Evolutionary conservation across 345 rosid genomes (phyloP).

Genomic region (Arabidopsis arenosa): DNA sequence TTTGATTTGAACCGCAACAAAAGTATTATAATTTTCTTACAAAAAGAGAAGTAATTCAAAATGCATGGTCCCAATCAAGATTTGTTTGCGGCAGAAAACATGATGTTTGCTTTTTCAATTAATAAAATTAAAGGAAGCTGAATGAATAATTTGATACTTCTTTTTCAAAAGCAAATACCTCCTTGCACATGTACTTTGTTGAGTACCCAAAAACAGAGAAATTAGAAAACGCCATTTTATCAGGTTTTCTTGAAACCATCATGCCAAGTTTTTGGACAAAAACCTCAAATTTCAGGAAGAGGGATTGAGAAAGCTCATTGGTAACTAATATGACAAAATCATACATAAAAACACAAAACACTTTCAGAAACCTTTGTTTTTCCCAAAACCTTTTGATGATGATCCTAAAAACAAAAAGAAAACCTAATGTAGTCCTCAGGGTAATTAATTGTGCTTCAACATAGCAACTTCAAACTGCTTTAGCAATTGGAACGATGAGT

Average conservation of each 20-base stretch:
- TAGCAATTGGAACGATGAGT: constrained; percentile 50
- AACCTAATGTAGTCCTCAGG: constrained; percentile 37
- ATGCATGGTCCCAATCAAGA: neutral
- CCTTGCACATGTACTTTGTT: constrained; percentile 8
- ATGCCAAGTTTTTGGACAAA: neutral
- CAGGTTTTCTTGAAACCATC: neutral
- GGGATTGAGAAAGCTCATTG: constrained; percentile 13
- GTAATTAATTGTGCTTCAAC: constrained; percentile 37
- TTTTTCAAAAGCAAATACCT: constrained; percentile 4
- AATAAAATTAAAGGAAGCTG: neutral
- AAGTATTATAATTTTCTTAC: neutral
- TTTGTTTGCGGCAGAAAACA: neutral
- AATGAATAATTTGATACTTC: neutral
- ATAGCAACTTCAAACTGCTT: constrained; percentile 39
- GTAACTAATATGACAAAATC: neutral
- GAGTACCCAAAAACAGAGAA: neutral
- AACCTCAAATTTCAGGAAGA: neutral
- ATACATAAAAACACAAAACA: constrained; percentile 10
- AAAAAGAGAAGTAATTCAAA: neutral
- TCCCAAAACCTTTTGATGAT: neutral
- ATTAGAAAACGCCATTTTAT: neutral
- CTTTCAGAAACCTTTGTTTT: neutral
- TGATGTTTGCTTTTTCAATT: neutral
- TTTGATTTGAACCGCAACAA: neutral
- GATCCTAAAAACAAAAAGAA: neutral